phyloP scores from a whole-genome alignment of 805 yeast genomes.

The Candida ipomoeae region DNA sequence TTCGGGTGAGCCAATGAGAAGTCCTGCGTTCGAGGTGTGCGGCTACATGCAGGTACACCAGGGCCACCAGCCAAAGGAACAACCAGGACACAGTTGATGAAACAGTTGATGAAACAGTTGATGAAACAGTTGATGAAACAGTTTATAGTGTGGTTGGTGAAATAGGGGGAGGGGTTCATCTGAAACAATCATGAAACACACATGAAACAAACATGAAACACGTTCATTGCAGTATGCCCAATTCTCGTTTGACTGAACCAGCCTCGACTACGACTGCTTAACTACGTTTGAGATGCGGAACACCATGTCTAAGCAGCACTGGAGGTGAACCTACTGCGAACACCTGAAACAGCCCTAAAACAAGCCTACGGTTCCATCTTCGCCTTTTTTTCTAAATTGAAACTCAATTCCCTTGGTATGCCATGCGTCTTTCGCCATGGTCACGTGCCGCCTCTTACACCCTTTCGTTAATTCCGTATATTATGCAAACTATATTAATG shows the following conservation, averaged over 20 bases:
- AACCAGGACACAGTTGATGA: background rate
- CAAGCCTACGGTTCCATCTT: background rate
- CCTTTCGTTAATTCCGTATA: background rate
- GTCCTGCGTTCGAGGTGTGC: slow-evolving; percentile 12
- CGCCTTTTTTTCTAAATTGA: no score
- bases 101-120: background rate
- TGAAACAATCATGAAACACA: no score
- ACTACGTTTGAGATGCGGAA: no score
- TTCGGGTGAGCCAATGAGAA: slow-evolving; percentile 19
- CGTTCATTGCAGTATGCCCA: no score
- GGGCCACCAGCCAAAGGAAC: background rate
- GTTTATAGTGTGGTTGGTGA: no score
- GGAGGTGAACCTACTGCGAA: background rate
- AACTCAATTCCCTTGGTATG: no score
- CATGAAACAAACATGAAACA: background rate
- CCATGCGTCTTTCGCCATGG: background rate
- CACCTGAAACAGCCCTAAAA: background rate
- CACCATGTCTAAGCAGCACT: no score
- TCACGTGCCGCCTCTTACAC: background rate
- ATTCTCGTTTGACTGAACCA: no score
- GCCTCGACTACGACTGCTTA: no score
- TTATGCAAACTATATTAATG: slow-evolving; percentile 15
- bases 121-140: background rate
- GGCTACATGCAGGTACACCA: background rate
- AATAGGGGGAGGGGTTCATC: no score